These are phyloP conservation scores for Dioszegia hungarica DNA, from an alignment of 768 basidiomycete species.

Conservation along the genomic window DNA sequence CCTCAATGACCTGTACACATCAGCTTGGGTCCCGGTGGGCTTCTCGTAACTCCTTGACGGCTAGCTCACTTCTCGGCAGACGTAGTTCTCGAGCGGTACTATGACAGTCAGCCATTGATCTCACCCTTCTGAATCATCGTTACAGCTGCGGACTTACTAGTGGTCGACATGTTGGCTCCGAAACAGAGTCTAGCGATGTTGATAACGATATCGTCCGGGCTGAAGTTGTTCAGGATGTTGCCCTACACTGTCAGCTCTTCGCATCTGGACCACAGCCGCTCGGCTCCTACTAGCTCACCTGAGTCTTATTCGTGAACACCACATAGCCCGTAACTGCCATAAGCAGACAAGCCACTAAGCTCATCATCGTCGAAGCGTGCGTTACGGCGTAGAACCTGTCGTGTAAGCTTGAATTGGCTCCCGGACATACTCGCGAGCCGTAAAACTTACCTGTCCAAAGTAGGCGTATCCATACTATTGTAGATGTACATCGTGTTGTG, in stretches of 20 bases:
- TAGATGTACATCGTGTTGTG: conserved; percentile 97
- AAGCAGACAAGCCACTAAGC: conserved; percentile 74
- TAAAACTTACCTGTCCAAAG: conserved; percentile 63
- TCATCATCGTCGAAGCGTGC: conserved; percentile 80
- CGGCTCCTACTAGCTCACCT: conserved; percentile 20
- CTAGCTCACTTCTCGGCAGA: conserved; percentile 69
- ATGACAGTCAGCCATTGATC: neutral
- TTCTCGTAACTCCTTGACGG: neutral
- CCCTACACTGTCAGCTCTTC: conserved; percentile 56
- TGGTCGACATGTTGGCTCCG: conserved; percentile 96
- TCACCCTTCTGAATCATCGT: too few relatives aligned
- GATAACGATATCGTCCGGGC: conserved; percentile 76
- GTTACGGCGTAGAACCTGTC: conserved; percentile 74
- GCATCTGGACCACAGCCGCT: neutral
- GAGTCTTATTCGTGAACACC: conserved; percentile 75
- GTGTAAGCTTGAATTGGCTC: neutral
- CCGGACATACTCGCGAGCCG: too few relatives aligned
- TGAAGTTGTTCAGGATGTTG: conserved; percentile 96
- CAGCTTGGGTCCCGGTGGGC: neutral
- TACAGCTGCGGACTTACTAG: too few relatives aligned
- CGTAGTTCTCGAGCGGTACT: conserved; percentile 88
- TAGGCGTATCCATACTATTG: conserved; percentile 85
- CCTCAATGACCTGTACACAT: conserved; percentile 66
- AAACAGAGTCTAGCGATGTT: conserved; percentile 93
- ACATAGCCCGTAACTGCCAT: conserved; percentile 81